Evolutionary conservation across 441 rosid species (phyloP), one percentile per base, ranked within the genome.

Genomic region (Eutrema salsugineum): DNA sequence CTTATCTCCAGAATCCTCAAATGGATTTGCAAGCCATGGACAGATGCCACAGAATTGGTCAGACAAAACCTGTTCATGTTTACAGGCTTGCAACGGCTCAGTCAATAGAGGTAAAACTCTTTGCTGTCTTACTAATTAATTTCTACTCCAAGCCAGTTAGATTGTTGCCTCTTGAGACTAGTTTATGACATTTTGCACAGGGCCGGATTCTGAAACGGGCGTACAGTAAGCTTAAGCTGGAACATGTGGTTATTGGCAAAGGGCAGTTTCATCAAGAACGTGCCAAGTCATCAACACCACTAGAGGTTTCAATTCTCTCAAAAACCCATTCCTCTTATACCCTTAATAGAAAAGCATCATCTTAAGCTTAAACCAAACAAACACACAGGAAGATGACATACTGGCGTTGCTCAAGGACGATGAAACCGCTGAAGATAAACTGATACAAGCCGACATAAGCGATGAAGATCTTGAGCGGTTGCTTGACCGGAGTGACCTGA

Each of bases 11-110:
- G 99, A 96, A 96, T 68, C 99, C 99, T 43, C 98, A 96, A 84
- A 88, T 91, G 94, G 99, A 93, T 82, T 83, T 93, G 73, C 98
- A 96, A 84, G 99, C 99, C 71, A 96, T 96, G 99, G 99, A 96
- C 78, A 83, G 98, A 81, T 96, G 99, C 84, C 99, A 96, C 64
- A 87, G 99, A 79, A 93, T 96, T 44, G 98, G 99, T 30, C 98
- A 95, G 82, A 95, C 97, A 16, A 95, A 95, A 79, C 97, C 99
- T 54, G 99, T 95, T 80, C 98, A 95, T 82, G 98, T 95, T 73
- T 95, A 93, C 80, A 86, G 99, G 83, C 98, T 95, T 72, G 86
- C 92, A 17, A 88, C 99, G 0, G 97, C 97, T 42, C 97, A 87
- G 75, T 95, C 99, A 11, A 74, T 95, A 27, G 99, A 95, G 94